phyloP scores from a whole-genome alignment of 2,329 filamentous ascomycete species.

The Chaetomiaceae sp. region DNA sequence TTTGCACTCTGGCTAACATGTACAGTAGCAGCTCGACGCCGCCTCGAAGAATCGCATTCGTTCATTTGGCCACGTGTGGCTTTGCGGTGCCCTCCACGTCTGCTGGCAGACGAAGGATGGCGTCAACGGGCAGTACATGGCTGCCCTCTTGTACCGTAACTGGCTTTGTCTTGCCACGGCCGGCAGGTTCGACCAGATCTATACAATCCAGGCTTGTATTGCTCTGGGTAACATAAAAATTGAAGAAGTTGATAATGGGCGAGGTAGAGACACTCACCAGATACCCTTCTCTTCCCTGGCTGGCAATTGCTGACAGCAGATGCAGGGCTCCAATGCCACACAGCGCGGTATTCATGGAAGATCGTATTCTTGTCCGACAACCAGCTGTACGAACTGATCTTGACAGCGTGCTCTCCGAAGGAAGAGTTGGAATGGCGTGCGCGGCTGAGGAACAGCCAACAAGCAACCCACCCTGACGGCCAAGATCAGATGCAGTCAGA shows the following conservation, averaged over 20 bases:
- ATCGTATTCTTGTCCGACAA: constrained; percentile 74
- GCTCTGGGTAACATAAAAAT: constrained; percentile 60
- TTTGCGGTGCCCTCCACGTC: constrained; percentile 80
- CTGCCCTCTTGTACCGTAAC: constrained; percentile 77
- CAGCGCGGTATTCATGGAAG: constrained; percentile 88
- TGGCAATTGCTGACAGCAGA: background rate
- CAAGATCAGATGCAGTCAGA: constrained; percentile 43
- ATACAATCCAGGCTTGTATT: constrained; percentile 72
- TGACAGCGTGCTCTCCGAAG: constrained; percentile 76
- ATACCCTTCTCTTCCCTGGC: constrained; percentile 8
- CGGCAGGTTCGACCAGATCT: constrained; percentile 59
- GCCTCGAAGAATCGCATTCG: constrained; percentile 64
- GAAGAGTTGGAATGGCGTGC: constrained; percentile 79
- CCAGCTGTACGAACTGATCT: constrained; percentile 75
- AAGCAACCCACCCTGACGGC: constrained; percentile 46
- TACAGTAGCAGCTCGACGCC: constrained; percentile 45
- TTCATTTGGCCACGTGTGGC: constrained; percentile 70
- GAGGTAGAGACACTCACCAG: constrained; percentile 55
- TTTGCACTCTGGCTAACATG: constrained; percentile 21
- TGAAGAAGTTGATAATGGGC: constrained; percentile 70
- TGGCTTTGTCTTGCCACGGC: constrained; percentile 72
- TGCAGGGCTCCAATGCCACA: constrained; percentile 81
- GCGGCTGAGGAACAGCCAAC: constrained; percentile 51
- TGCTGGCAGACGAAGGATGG: constrained; percentile 70
- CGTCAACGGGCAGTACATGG: constrained; percentile 74